Base-by-base conservation (phyloP, 169 alveolate genomes). In the Plasmodium ovale region DNA sequence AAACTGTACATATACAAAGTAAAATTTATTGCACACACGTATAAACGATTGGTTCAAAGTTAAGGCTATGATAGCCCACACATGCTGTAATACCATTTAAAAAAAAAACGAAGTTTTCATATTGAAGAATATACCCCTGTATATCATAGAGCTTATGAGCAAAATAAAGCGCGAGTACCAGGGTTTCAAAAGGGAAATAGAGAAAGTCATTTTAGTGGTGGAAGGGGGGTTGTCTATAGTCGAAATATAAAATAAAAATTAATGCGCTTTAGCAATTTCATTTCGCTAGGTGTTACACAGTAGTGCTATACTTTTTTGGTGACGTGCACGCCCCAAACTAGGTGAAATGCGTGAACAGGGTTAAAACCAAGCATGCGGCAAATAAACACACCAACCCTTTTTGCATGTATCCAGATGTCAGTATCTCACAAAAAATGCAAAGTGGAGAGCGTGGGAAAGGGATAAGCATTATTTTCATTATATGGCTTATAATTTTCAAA, bases 121-220 rank as follows among this genome's bases (percentile, higher is more conserved):
- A 31, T 35, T 72, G 29, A 72, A 58, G 16, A 19, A 58, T 72
- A 58, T 72, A 35, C 58, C 54, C 21, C 21, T 29, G 10, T 72
- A 54, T 53, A 42, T 72, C 14, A 53, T 72, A 29, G 70, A 72
- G 10, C 58, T 72, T 3, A 72, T 72, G 87, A 35, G 14, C 19
- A 39, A 51, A 37, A 58, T 72, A 10, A 72, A 72, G 42, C 27
- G 16, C 14, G 70, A 72, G 42, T 72, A 44, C 54, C 51, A 31
- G 33, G 87, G 27, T 14, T 27, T 72, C 3, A 35, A 60, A 23
- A 54, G 29, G 42, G 47, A 72, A 54, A 54, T 72, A 16, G 31
- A 72, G 42, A 33, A 60, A 54, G 31, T 53, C 51, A 72, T 72
- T 35, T n/a, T 9, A 14, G 70, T 53, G 23, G 39, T 54, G 31